phyloP scores from a whole-genome alignment of 1,284 basidiomycete species.

The Cutaneotrichosporon daszewskae region DNA sequence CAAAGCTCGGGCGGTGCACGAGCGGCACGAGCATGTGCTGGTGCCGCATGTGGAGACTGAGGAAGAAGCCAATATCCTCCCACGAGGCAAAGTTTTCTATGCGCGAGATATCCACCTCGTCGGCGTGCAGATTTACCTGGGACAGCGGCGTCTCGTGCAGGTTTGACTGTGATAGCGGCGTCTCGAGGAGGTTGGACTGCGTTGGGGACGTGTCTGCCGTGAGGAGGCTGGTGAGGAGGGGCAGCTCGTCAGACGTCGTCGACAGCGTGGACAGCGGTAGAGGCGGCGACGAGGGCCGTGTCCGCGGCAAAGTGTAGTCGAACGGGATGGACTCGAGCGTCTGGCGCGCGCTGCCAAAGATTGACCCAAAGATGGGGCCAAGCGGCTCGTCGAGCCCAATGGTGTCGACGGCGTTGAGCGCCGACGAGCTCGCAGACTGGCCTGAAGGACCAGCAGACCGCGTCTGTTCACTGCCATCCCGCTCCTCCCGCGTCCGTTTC shows the following conservation, averaged over 20 bases:
- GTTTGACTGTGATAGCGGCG: no score
- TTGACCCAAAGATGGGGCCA: neutral
- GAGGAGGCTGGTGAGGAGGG: no score
- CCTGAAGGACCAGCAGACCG: neutral
- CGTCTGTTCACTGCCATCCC: neutral
- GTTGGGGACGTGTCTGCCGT: no score
- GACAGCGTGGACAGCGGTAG: neutral
- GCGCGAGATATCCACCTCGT: neutral
- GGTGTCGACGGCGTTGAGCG: neutral
- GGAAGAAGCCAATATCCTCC: slow-evolving; percentile 26
- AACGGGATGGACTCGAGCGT: slow-evolving; percentile 6
- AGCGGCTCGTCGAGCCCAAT: neutral
- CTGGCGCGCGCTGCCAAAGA: slow-evolving; percentile 7
- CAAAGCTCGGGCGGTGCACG: slow-evolving; percentile 28
- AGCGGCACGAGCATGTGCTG: slow-evolving; percentile 28
- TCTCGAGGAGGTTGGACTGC: neutral
- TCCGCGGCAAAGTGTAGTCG: slow-evolving; percentile 6
- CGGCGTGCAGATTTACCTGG: no score
- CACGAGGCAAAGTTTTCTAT: slow-evolving; percentile 22
- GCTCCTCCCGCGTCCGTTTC: neutral
- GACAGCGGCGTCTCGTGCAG: no score
- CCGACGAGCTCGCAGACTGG: neutral
- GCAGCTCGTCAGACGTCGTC: neutral
- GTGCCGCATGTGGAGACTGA: slow-evolving; percentile 25
- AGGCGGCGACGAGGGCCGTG: neutral